Base-by-base conservation (phyloP, 2,329 filamentous ascomycete species). In the Botrytis deweyae region DNA sequence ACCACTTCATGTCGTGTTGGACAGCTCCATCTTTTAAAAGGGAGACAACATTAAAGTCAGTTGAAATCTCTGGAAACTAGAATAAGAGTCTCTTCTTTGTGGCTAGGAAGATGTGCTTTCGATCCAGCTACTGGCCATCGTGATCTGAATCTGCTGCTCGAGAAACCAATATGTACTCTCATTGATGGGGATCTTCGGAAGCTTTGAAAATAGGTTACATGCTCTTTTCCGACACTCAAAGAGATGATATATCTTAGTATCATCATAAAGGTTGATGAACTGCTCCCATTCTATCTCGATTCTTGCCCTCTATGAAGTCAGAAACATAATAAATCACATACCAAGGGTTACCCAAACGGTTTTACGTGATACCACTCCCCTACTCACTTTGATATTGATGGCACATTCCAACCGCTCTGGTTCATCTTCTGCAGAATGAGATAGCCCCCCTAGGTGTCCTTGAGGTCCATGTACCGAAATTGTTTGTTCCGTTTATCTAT, bases 101-200 rank as follows among this genome's bases (percentile, higher is more conserved):
- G n/a, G 12, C 6, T 14, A 55, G 5, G 18, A 55, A 55, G 0
- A 29, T 29, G 12, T 55, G n/a, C 49, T 52, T 52, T 14, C 0
- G 18, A 29, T 16, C 14, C 5, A 6, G 49, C 25, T 12, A 52
- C 49, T 14, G 22, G 4, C 52, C 12, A 7, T 29, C 6, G 4
- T 29, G 52, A 29, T 55, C n/a, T 55, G n/a, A 6, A 55, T 55
- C n/a, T 5, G n/a, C 3, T 55, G 14, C n/a, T 55, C 5, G 12
- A 29, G 12, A 14, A 6, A 6, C 7, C 1, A 18, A 29, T 29
- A 3, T 29, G 7, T 55, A 3, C 29, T 29, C 14, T 14, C 5
- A 16, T 55, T 2, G 6, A 1, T 1, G 4, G n/a, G 25, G 2
- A 3, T 29, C 25, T 52, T 1, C 10, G 16, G 25, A 2, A n/a